Evolutionary conservation across 2,329 filamentous ascomycete species (phyloP).

Genomic region (Talaromyces amestolkiae): DNA sequence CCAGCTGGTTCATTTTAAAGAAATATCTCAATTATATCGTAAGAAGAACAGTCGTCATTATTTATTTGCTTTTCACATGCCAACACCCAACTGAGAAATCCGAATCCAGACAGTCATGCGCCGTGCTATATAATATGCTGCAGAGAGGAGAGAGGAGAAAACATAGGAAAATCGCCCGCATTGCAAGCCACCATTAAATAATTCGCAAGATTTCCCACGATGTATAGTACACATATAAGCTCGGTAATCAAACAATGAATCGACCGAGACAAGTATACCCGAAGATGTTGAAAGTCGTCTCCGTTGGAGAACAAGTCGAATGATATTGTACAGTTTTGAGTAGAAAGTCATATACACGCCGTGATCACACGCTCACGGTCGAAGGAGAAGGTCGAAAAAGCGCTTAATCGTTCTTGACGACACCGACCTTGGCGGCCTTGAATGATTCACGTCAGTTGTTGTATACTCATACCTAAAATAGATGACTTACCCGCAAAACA

Average conservation of each 20-base stretch:
- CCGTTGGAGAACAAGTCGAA: not conserved
- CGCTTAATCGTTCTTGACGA: slow-evolving; percentile 72
- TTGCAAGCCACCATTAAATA: not conserved
- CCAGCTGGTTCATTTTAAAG: not conserved
- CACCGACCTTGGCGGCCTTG: slow-evolving; percentile 85
- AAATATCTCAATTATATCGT: not conserved
- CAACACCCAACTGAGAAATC: slow-evolving; percentile 16
- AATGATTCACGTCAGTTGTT: slow-evolving; percentile 19
- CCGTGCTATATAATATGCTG: slow-evolving; percentile 20
- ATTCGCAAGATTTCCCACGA: not conserved
- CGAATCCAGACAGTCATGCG: slow-evolving; percentile 17
- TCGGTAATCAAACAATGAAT: not conserved
- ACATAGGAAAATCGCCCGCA: not conserved
- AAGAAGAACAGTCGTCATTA: not conserved
- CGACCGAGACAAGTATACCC: not conserved
- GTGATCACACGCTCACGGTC: not conserved
- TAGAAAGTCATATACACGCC: slow-evolving; percentile 9
- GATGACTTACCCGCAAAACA: slow-evolving; percentile 64
- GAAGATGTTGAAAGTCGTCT: not conserved
- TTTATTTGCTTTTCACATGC: slow-evolving; percentile 15
- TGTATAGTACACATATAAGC: slow-evolving; percentile 16
- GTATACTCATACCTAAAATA: not conserved
- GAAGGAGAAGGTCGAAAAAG: not conserved
- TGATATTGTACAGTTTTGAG: slow-evolving; percentile 16
- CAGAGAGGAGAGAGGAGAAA: slow-evolving; percentile 17